phyloP scores from a whole-genome alignment of 2,329 filamentous ascomycete species.

The Aspergillus terreus region DNA sequence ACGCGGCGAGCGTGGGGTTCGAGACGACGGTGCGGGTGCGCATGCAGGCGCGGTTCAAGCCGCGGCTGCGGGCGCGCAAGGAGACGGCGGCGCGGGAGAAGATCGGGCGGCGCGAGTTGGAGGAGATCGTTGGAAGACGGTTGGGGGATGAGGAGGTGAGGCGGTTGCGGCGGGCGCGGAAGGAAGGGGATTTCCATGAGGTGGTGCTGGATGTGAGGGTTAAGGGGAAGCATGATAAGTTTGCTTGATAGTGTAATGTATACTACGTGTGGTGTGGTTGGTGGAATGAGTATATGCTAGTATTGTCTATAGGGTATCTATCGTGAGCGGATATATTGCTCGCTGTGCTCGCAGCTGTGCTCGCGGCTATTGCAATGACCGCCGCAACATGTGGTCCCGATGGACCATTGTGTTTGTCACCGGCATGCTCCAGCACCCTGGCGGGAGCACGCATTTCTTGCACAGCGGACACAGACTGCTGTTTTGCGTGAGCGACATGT shows the following conservation, averaged over 20 bases:
- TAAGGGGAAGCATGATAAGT: conserved; percentile 18
- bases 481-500: conserved; percentile 71
- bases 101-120: conserved; percentile 80
- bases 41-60: conserved; percentile 96
- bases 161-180: conserved; percentile 74
- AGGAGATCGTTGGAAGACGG: conserved; percentile 71
- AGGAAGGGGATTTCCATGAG: conserved; percentile 57
- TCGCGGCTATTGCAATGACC: background rate
- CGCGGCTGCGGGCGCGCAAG: conserved; percentile 71
- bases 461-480: conserved; percentile 90
- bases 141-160: conserved; percentile 84
- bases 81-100: conserved; percentile 81
- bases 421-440: conserved; percentile 59
- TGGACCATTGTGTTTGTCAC: conserved; percentile 86
- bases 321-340: too few relatives aligned
- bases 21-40: conserved; percentile 73
- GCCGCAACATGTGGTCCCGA: conserved; percentile 60
- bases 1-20: conserved; percentile 64
- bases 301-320: background rate
- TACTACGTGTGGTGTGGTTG: background rate
- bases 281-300: background rate
- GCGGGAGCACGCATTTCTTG: conserved; percentile 75
- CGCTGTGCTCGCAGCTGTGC: too few relatives aligned
- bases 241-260: conserved; percentile 10
- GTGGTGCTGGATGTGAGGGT: conserved; percentile 18